Conservation (phyloP, 208 protist genomes). For the Acanthamoeba polyphaga region DNA sequence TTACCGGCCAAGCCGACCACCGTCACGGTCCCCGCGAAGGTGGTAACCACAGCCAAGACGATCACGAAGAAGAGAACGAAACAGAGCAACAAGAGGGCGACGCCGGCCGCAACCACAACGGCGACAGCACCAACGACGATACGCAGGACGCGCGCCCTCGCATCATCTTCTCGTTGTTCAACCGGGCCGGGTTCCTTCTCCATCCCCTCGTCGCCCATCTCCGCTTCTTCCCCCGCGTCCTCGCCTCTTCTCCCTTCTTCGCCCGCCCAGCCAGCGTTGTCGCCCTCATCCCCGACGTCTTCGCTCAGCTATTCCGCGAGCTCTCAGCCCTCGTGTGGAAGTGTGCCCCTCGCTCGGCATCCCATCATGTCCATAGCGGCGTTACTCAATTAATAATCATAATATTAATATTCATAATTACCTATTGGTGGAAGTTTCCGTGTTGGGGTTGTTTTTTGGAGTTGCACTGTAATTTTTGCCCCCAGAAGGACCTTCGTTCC, state of each 20-base stretch:
- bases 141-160: not conserved
- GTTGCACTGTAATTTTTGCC: no score
- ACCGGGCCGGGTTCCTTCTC: not conserved
- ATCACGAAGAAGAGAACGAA: not conserved
- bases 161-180: not conserved
- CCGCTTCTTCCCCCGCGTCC: not conserved
- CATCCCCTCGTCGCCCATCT: not conserved
- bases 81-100: not conserved
- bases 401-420: not conserved
- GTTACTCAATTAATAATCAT: not conserved
- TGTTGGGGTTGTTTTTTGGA: no score
- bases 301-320: not conserved
- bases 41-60: not conserved
- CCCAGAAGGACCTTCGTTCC: no score
- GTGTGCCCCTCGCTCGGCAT: not conserved
- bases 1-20: not conserved
- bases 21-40: not conserved
- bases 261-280: not conserved
- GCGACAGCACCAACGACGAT: not conserved
- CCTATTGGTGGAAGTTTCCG: no score
- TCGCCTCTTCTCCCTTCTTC: not conserved
- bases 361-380: not conserved
- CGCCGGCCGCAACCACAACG: not conserved
- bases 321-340: not conserved
- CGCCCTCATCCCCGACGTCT: not conserved